Percentiles rank a stretch among this genome's conserved stretches.
Evolutionary conservation across 306 rosid genomes (phyloP).

Genomic region (Prunus padus): DNA sequence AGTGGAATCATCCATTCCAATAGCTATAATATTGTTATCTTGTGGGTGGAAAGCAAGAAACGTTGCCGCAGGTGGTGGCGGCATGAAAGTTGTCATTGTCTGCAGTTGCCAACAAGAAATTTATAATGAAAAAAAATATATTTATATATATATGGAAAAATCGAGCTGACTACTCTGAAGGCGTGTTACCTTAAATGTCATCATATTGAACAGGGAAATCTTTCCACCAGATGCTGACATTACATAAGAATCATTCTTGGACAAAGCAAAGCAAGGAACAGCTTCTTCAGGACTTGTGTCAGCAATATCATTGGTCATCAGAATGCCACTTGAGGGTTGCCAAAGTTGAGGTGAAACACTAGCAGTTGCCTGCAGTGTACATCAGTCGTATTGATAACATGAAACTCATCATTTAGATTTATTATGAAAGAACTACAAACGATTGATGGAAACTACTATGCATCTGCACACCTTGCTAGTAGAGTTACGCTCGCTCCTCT

Average conservation of each 20-base stretch:
- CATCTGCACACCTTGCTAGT: slow-evolving; percentile 54
- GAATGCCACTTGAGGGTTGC: slow-evolving; percentile 96
- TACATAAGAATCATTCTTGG: slow-evolving; percentile 95
- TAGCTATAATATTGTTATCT: slow-evolving; percentile 94
- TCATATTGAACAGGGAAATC: slow-evolving; percentile 93
- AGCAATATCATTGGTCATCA: slow-evolving; percentile 81
- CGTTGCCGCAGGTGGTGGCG: slow-evolving; percentile 97
- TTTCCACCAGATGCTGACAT: slow-evolving; percentile 99
- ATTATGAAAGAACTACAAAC: slow-evolving; percentile 9
- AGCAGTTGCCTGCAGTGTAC: slow-evolving; percentile 76
- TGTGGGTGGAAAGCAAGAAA: slow-evolving; percentile 97
- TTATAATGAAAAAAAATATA: slow-evolving; percentile 16
- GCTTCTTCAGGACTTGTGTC: slow-evolving; percentile 81
- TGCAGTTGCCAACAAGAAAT: slow-evolving; percentile 50
- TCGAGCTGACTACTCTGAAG: background rate
- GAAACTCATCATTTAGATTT: slow-evolving; percentile 1
- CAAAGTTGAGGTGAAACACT: slow-evolving; percentile 76
- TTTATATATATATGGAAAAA: background rate
- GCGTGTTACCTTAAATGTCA: slow-evolving; percentile 83
- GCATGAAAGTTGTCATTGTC: slow-evolving; percentile 99
- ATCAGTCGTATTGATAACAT: slow-evolving; percentile 28
- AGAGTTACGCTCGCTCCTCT: slow-evolving; percentile 75
- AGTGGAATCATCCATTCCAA: slow-evolving; percentile 97
- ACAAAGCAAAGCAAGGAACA: slow-evolving; percentile 89
- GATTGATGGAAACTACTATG: slow-evolving; percentile 22